Evolutionary conservation across 371 early-diverging fungal genomes (phyloP), one percentile per base, ranked within the genome.

Genomic region (Capillidium heterosporum): DNA sequence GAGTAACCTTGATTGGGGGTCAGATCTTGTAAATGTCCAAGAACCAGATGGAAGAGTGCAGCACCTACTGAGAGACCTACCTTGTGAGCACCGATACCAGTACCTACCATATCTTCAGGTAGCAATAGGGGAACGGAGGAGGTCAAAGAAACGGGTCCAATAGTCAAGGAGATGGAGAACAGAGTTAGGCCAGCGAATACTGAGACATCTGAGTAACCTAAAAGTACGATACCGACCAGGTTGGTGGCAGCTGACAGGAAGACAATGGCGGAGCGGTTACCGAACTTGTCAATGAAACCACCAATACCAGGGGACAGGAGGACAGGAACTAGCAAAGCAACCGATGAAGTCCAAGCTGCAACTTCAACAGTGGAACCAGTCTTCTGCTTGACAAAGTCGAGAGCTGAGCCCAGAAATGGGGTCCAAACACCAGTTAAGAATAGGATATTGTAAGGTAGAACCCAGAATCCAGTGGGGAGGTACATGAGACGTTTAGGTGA

Each of bases 71-170:
- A n/a, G 2, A 44, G 24, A 8, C 43, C 56, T 10, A 56, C 17
- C 15, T 41, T 40, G 65, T 78, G 69, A n/a, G 81, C 59, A 0
- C 84, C 83, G 60, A 82, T 67, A 19, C 77, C 84, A 4, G 84
- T 82, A 19, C 84, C 84, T 1, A 84, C 70, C 11, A 74, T 62
- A 8, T 66, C 67, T 13, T 69, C 59, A 0, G 78, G 79, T 1
- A 85, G 50, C 21, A 81, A 66, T 8, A 85, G 65, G 7, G 82
- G 77, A 0, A 83, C 71, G 0, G 80, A 74, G 0, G 84, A 80
- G 5, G 84, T 74, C 19, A 80, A 61, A 8, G 73, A 66, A 32
- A 85, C 76, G 7, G 82, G 84, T 0, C 85, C 85, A 4, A 82
- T 60, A 0, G 82, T 70, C 54, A 84, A 66, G 46, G 81, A 77